A percentile compares a stretch with the other conserved stretches of the same genome.
Evolutionary conservation across 106 monocot genomes (phyloP).

Genomic region (Phalaenopsis aphrodite): DNA sequence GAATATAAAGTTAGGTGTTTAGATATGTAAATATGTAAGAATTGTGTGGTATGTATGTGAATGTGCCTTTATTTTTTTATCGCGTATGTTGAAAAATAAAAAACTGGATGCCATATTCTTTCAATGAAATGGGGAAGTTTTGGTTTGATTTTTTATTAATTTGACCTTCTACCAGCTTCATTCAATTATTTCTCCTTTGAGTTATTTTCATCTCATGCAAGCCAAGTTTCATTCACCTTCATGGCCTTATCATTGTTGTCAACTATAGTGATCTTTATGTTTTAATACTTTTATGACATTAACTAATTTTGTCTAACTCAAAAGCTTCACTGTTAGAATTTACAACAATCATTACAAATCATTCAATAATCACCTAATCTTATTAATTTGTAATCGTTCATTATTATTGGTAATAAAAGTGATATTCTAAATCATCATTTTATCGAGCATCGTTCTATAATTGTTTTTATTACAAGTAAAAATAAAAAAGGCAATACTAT

Average conservation of each 20-base stretch:
- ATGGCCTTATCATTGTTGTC: background rate
- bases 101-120: background rate
- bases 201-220: background rate
- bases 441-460: background rate
- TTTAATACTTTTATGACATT: background rate
- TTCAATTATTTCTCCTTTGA: slow-evolving; percentile 1
- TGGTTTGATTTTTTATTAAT: background rate
- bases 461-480: background rate
- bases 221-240: background rate
- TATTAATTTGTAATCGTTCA: background rate
- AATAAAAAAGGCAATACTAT: background rate
- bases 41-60: too few relatives aligned
- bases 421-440: background rate
- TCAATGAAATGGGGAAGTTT: background rate
- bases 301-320: background rate
- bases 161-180: background rate
- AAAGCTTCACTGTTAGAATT: background rate
- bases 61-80: background rate
- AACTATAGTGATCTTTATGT: background rate
- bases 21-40: too few relatives aligned
- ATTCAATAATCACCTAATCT: too few relatives aligned
- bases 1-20: too few relatives aligned
- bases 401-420: background rate
- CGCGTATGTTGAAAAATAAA: background rate
- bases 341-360: background rate